phyloP scores from a whole-genome alignment of 345 rosid species.

The Brassica incana region DNA sequence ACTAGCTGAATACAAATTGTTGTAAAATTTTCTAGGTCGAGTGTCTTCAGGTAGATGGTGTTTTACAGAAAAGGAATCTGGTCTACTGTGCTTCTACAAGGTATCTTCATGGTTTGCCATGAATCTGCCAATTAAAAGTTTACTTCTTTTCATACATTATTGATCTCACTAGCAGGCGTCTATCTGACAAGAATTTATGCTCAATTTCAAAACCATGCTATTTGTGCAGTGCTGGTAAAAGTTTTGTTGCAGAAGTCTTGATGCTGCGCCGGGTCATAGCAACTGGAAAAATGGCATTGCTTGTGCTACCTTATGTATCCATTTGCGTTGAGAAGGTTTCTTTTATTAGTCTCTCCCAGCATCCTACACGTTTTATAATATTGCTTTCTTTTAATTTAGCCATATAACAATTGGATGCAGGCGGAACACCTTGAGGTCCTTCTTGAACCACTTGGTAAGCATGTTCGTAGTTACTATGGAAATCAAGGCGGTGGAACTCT shows the following conservation, averaged over 20 bases:
- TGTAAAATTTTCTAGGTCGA: slow-evolving; percentile 60
- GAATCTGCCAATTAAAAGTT: slow-evolving; percentile 17
- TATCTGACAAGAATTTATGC: slow-evolving; percentile 11
- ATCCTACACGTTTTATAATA: slow-evolving; percentile 13
- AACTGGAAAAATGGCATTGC: slow-evolving; percentile 82
- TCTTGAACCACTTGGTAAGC: slow-evolving; percentile 91
- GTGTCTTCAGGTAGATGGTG: slow-evolving; percentile 97
- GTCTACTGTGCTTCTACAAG: slow-evolving; percentile 98
- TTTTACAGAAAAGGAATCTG: slow-evolving; percentile 79
- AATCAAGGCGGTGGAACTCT: slow-evolving; percentile 97
- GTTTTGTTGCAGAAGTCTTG: slow-evolving; percentile 96
- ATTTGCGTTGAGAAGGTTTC: slow-evolving; percentile 90
- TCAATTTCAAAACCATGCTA: slow-evolving; percentile 21
- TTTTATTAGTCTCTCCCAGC: slow-evolving; percentile 14
- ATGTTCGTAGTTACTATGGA: slow-evolving; percentile 90
- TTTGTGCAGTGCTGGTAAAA: slow-evolving; percentile 85
- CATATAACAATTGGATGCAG: slow-evolving; percentile 43
- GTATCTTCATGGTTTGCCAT: slow-evolving; percentile 44
- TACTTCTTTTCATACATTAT: slow-evolving; percentile 2
- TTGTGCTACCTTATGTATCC: slow-evolving; percentile 97
- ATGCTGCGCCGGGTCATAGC: slow-evolving; percentile 84
- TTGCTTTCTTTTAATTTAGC: slow-evolving; percentile 16
- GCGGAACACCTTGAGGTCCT: slow-evolving; percentile 92
- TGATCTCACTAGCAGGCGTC: slow-evolving; percentile 16
- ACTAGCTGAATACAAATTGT: slow-evolving; percentile 18